Evolutionary conservation across 371 early-diverging fungal species (phyloP), one percentile per base, ranked within the genome.

Genomic region (Saksenaea oblongispora): DNA sequence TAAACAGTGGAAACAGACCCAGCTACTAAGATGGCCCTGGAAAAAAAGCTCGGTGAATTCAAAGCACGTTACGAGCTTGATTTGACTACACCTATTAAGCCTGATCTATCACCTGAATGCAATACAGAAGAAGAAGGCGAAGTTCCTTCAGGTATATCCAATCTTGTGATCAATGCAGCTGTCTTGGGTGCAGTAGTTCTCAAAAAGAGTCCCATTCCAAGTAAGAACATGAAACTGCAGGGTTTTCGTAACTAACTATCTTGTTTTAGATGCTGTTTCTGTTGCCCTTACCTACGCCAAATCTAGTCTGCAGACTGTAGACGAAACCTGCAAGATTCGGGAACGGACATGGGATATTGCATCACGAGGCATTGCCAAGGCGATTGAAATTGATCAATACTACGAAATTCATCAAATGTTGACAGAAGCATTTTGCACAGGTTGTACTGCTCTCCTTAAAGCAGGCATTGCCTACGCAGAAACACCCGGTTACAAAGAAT

Each of bases 401-500:
- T 87, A 83, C 74, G 79, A 86, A 36, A 75, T 87, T 18, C 88
- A 88, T 54, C 80, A 83, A 36, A 80, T 74, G 26, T 76, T 87
- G 35, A 75, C 80, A 7, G 81, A 84, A 24, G 36, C 39, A 22
- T 22, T 62, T 7, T 42, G 62, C 27, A 77, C 84, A 13, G 79
- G 77, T 44, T 68, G 69, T 14, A 62, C 64, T 26, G 78, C 78
- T 0, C 14, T 78, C 24, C 54, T 72, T n/a, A 74, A 85, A 71
- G 89, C 89, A 11, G 72, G 82, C 2, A 75, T 82, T 36, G 89
- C 89, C 0, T 88, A 87, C 63, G 73, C 84, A 58, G 84, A 87
- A 63, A 72, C 85, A 0, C 81, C 85, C 1, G 71, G 67, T 2
- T 67, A 57, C 26, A 58, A 54, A 41, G 63, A 62, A 54, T 36